These are phyloP conservation scores for Leptographium lundbergii DNA, from an alignment of 2,329 filamentous ascomycete species.

Conservation along the genomic window DNA sequence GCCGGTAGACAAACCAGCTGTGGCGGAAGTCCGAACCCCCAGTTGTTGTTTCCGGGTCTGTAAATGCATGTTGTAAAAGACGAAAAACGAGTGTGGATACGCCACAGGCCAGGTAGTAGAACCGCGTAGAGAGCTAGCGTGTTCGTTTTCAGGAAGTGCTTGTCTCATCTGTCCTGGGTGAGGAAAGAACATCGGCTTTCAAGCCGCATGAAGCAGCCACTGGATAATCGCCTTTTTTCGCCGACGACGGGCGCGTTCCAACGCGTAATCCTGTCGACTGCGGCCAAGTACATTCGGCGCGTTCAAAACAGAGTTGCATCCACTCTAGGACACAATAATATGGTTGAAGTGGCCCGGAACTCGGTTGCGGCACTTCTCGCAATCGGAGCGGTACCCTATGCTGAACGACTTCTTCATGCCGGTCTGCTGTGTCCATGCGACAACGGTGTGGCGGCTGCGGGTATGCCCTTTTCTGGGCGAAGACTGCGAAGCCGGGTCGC, in stretches of 20 bases:
- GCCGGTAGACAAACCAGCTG: not conserved
- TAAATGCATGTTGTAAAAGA: too few relatives aligned
- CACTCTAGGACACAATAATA: constrained; percentile 51
- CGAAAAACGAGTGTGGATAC: too few relatives aligned
- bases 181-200: not conserved
- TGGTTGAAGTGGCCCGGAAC: constrained; percentile 74
- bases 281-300: not conserved
- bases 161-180: not conserved
- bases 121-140: too few relatives aligned
- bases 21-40: too few relatives aligned
- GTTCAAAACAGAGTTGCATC: not conserved
- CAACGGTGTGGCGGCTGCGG: constrained; percentile 46
- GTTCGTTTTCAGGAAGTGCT: too few relatives aligned
- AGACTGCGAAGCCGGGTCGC: constrained; percentile 22
- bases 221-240: not conserved
- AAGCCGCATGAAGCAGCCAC: not conserved
- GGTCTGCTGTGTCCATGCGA: constrained; percentile 47
- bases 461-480: constrained; percentile 41
- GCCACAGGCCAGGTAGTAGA: too few relatives aligned
- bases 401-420: constrained; percentile 60
- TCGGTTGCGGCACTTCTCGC: constrained; percentile 62
- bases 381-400: constrained; percentile 67
- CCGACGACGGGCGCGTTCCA: not conserved
- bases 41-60: too few relatives aligned
- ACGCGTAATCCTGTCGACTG: not conserved